These are phyloP conservation scores for Pinus taeda DNA, from an alignment of 75 land plant species.

Conservation along the genomic window DNA sequence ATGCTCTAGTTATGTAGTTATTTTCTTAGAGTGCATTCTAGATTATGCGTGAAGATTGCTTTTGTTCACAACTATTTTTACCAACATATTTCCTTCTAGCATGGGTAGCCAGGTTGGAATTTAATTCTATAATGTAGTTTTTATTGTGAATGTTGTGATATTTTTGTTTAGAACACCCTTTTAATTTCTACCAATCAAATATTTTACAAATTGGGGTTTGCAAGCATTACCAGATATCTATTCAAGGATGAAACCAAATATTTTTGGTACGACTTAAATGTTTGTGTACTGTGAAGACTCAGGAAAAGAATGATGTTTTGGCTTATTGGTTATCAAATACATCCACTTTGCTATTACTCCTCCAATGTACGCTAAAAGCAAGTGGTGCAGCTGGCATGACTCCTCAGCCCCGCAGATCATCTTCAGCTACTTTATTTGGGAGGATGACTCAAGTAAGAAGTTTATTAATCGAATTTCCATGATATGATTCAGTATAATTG, in stretches of 20 bases:
- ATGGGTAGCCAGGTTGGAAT: too few species aligned
- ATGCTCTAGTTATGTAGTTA: neutral
- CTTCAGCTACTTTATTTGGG: conserved; percentile 77
- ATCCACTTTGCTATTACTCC: conserved; percentile 64
- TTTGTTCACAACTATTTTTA: too few species aligned
- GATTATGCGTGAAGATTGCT: too few species aligned
- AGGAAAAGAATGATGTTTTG: conserved; percentile 64
- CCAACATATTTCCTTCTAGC: too few species aligned
- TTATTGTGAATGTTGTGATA: too few species aligned
- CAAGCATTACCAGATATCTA: neutral
- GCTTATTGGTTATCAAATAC: conserved; percentile 76
- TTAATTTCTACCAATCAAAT: too few species aligned
- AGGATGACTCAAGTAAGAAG: conserved; percentile 73
- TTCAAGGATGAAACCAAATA: neutral
- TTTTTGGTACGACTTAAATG: neutral
- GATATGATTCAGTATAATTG: neutral
- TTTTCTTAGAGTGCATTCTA: neutral
- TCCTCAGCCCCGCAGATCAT: conserved; percentile 67
- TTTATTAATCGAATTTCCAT: neutral
- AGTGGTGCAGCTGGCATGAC: conserved; percentile 76
- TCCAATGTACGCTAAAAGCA: conserved; percentile 74
- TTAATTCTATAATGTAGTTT: too few species aligned
- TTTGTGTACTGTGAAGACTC: conserved; percentile 27
- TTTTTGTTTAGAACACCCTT: too few species aligned
- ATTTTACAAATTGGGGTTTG: too few species aligned